Evolutionary conservation across 768 basidiomycete genomes (phyloP), one percentile per base, ranked within the genome.

Genomic region (Boletus coccyginus): DNA sequence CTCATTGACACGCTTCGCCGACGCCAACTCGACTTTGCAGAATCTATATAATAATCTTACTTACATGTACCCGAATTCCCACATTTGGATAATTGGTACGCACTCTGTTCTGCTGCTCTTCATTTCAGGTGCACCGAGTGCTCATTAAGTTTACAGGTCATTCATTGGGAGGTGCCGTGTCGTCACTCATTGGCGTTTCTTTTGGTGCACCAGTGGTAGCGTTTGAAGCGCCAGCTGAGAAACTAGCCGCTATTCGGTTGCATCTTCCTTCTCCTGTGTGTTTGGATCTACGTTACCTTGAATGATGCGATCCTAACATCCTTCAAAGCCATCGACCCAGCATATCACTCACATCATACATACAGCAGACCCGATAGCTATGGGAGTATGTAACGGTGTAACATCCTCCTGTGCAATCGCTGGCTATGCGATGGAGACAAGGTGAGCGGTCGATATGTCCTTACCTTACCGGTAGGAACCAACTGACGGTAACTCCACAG

Each of bases 161-260:
- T 67, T 90, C 92, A 31, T 79, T 98, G 13, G 96, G 96, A 16
- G 96, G 96, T 0, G 78, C 90, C 0, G 73, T 98, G 19, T 86
- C 94, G 2, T 84, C 92, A 0, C 80, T 99, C 5, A 75, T 98
- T 9, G 94, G 92, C 0, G 77, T 84, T 3, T 94, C 96, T 0
- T 99, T 98, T 66, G 96, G 96, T n/a, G 85, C 78, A 5, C 96
- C 96, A 0, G 90, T 89, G 16, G 91, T 99, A 12, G 82, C 92
- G 0, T 95, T 96, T 65, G 94, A 97, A 75, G 81, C 92, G 0
- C 93, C 92, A 0, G 84, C 76, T 2, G 92, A 94, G 69, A 82
- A 74, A 59, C 66, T 81, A 47, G 85, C 95, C 3, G 83, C 94
- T 0, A 71, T 74, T 3, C 80, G 96, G 21, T 77, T 98, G 14